Evolutionary conservation across 1,139 yeast species (phyloP).

Genomic region (Debaryomyces sp.): DNA sequence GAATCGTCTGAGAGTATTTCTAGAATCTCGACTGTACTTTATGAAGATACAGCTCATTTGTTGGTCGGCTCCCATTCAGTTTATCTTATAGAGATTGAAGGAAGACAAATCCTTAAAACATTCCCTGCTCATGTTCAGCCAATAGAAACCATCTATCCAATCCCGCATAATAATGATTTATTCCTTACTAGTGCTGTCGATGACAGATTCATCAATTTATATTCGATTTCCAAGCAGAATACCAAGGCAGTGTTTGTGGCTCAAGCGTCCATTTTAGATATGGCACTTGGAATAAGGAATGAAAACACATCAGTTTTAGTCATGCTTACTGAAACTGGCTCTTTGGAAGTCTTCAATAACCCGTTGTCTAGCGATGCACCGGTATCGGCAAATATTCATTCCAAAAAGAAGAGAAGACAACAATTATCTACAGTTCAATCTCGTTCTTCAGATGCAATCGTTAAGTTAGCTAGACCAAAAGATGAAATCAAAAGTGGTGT

Average conservation of each 20-base stretch:
- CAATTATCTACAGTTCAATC: conserved; percentile 42
- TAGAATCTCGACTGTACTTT: conserved; percentile 37
- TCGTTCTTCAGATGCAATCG: conserved; percentile 46
- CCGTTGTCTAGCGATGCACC: conserved; percentile 41
- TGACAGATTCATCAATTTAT: conserved; percentile 79
- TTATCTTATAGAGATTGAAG: conserved; percentile 48
- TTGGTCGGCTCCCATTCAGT: conserved; percentile 68
- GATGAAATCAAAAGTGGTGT: conserved; percentile 34
- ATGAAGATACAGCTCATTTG: conserved; percentile 45
- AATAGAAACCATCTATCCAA: conserved; percentile 48
- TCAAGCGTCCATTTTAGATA: conserved; percentile 55
- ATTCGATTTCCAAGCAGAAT: conserved; percentile 49
- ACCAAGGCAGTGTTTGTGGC: conserved; percentile 63
- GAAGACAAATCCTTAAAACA: conserved; percentile 42
- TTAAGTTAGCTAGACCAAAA: conserved; percentile 49
- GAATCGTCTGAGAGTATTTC: conserved; percentile 39
- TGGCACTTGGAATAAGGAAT: conserved; percentile 38
- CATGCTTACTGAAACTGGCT: conserved; percentile 69
- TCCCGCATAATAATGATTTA: conserved; percentile 37
- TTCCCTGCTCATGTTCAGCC: conserved; percentile 80
- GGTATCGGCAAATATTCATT: conserved; percentile 16
- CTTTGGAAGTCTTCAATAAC: conserved; percentile 62
- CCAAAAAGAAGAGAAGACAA: conserved; percentile 42
- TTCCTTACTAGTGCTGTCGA: conserved; percentile 71
- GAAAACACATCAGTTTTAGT: conserved; percentile 47